phyloP scores from a whole-genome alignment of 208 protist genomes.

The Crithidia acanthocephali region DNA sequence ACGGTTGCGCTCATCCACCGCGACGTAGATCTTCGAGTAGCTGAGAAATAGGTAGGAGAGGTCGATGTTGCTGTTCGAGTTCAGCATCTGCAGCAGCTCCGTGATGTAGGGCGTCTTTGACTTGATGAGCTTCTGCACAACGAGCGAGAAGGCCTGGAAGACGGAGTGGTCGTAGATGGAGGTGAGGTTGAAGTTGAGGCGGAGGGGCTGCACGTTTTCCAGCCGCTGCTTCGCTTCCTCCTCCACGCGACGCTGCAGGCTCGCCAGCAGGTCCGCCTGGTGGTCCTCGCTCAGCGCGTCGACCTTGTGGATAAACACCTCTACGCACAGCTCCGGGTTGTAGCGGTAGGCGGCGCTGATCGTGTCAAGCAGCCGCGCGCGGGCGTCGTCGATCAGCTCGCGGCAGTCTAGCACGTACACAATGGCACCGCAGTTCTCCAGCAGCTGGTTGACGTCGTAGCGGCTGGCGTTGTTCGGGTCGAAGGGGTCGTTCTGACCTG shows the following conservation, averaged over 20 bases:
- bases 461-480: slow-evolving; percentile 57
- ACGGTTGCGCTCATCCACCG: slow-evolving; percentile 82
- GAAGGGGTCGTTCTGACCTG: slow-evolving; percentile 88
- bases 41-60: slow-evolving; percentile 89
- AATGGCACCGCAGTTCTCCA: slow-evolving; percentile 89
- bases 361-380: slow-evolving; percentile 77
- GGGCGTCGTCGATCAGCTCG: slow-evolving; percentile 84
- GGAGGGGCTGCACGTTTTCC: slow-evolving; percentile 59
- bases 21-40: slow-evolving; percentile 87
- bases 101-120: slow-evolving; percentile 82
- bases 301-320: slow-evolving; percentile 93
- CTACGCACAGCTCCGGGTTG: slow-evolving; percentile 78
- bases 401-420: slow-evolving; percentile 91
- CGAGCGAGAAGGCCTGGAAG: slow-evolving; percentile 90
- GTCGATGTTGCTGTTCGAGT: slow-evolving; percentile 88
- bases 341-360: slow-evolving; percentile 77
- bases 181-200: slow-evolving; percentile 91
- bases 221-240: slow-evolving; percentile 79
- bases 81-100: slow-evolving; percentile 86
- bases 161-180: slow-evolving; percentile 93
- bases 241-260: slow-evolving; percentile 80
- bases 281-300: slow-evolving; percentile 89
- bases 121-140: slow-evolving; percentile 87
- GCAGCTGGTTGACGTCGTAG: slow-evolving; percentile 67
- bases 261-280: slow-evolving; percentile 79